Evolutionary conservation across 176 grass and related monocot species (phyloP).

Genomic region (Triticum turgidum): DNA sequence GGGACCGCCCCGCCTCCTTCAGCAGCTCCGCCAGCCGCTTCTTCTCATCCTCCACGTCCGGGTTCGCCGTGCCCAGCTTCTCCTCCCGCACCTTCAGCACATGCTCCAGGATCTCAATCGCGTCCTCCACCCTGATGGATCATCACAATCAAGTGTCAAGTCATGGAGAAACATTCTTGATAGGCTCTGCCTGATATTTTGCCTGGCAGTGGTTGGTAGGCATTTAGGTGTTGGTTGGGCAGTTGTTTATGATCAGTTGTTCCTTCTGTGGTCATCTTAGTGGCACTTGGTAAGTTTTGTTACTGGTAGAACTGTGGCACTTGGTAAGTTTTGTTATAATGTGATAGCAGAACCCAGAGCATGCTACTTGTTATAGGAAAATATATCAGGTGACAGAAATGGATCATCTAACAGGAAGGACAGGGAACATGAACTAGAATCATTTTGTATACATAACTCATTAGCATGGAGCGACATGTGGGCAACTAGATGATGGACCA

Average conservation of each 20-base stretch:
- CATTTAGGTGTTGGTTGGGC: too few species aligned
- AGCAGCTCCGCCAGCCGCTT: slow-evolving; percentile 71
- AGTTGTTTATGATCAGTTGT: too few species aligned
- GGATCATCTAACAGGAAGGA: neutral
- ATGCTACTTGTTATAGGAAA: neutral
- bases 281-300: too few species aligned
- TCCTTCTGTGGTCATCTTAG: too few species aligned
- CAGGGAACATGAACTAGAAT: neutral
- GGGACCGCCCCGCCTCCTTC: slow-evolving; percentile 74
- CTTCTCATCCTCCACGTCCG: slow-evolving; percentile 95
- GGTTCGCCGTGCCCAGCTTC: slow-evolving; percentile 92
- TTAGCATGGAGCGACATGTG: slow-evolving; percentile 22
- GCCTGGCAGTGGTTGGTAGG: too few species aligned
- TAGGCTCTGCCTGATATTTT: too few species aligned
- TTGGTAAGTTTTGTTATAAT: too few species aligned
- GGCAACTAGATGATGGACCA: slow-evolving; percentile 7
- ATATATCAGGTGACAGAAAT: neutral
- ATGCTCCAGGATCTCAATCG: slow-evolving; percentile 89
- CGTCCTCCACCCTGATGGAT: slow-evolving; percentile 77
- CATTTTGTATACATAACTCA: neutral
- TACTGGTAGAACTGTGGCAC: too few species aligned
- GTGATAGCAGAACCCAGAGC: too few species aligned
- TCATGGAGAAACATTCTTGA: too few species aligned
- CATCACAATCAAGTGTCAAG: neutral
- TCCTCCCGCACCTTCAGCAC: slow-evolving; percentile 94